These are phyloP conservation scores for Spergularia bocconei DNA, from an alignment of 148 eudicot genomes.

Conservation along the genomic window DNA sequence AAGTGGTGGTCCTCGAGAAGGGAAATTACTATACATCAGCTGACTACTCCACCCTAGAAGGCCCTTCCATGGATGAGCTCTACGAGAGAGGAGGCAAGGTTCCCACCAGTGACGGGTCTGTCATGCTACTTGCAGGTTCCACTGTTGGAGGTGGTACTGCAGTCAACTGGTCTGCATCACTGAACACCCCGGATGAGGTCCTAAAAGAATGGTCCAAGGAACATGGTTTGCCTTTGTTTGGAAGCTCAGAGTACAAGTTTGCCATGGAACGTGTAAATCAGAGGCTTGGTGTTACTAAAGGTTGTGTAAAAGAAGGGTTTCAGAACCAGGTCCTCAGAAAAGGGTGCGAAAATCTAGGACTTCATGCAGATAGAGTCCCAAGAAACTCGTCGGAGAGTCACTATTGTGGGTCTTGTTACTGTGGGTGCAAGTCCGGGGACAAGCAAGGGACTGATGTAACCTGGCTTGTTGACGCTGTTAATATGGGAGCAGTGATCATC, in stretches of 20 bases:
- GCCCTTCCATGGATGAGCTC: conserved; percentile 56
- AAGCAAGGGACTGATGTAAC: conserved; percentile 57
- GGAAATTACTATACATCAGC: conserved; percentile 53
- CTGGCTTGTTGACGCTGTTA: conserved; percentile 63
- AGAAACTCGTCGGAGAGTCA: conserved; percentile 55
- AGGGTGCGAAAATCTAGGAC: conserved; percentile 66
- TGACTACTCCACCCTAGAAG: conserved; percentile 57
- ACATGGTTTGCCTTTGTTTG: conserved; percentile 39
- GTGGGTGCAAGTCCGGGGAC: conserved; percentile 51
- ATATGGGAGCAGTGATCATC: conserved; percentile 44
- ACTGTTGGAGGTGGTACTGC: conserved; percentile 68
- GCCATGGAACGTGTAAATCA: conserved; percentile 53
- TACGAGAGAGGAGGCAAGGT: conserved; percentile 45
- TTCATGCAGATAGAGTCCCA: conserved; percentile 42
- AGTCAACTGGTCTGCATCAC: conserved; percentile 65
- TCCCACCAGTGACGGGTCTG: conserved; percentile 45
- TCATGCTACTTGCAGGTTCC: conserved; percentile 50
- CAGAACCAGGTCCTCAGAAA: conserved; percentile 59
- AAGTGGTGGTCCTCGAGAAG: conserved; percentile 65
- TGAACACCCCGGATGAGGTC: conserved; percentile 51
- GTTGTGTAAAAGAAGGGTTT: conserved; percentile 50
- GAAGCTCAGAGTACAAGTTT: conserved; percentile 37
- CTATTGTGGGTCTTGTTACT: conserved; percentile 65
- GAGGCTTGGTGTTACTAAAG: conserved; percentile 57
- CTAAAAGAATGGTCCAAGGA: conserved; percentile 52